Evolutionary conservation across 257 asterid species (phyloP), one percentile per base, ranked within the genome.

Genomic region (Capsicum baccatum): DNA sequence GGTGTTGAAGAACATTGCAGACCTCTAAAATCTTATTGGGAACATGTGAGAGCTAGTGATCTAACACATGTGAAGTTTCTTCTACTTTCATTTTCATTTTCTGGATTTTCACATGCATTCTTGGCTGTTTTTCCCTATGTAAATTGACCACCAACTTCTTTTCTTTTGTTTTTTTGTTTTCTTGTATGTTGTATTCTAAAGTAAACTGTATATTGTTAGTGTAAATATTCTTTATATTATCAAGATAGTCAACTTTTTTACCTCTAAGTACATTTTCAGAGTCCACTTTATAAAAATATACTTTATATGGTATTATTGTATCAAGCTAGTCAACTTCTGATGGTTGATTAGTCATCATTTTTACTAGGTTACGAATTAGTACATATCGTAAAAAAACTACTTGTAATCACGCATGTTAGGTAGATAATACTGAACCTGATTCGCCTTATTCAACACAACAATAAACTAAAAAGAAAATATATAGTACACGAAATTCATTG

Each of bases 61-160:
- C 70, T 26, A 63, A 52, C 26, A 76, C 81, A 76, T 76, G 81
- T 76, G 81, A 76, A 26, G 63, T 14, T 21, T 76, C 81, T 76
- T 76, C 81, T 73, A 11, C 59, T 76, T 50, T 74, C 47, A 74
- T 50, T 76, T 52, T 76, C 81, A 76, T 21, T 21, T 21, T 76
- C 81, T 76, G 48, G 47, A 76, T 50, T 76, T 74, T 76, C 81
- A 76, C 81, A 76, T 52, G 63, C 44, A 78, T 13, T 15, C 26
- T 78, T 54, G 81, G 81, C 64, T 78, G 26, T 54, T 54, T 33
- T 76, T 26, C 48, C 48, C 50, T 3, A 14, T 26, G 64, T 50
- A 74, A 74, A 74, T 74, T 50, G 81, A 50, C 81, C 62, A 50
- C 81, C n/a, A 74, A 50, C 39, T 26, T 13, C 44, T 12, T 63